phyloP scores from a whole-genome alignment of 2,329 filamentous ascomycete species.

The Colletotrichum cuscutae region DNA sequence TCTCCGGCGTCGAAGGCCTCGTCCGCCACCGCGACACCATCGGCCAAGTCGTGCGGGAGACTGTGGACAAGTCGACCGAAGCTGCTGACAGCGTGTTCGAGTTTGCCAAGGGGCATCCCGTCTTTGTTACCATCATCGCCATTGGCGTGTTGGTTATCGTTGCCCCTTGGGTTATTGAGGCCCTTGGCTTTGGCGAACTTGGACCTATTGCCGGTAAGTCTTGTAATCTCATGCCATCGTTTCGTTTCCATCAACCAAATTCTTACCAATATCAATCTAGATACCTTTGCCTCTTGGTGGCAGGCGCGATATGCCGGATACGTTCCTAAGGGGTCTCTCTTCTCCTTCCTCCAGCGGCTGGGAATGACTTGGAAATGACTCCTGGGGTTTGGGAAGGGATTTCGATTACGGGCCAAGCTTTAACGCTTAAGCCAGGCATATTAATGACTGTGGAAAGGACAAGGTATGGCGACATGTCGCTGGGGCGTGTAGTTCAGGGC shows the following conservation, averaged over 20 bases:
- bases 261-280: neutral
- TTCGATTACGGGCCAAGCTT: neutral
- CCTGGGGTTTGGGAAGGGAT: neutral
- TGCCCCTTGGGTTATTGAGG: slow-evolving; percentile 30
- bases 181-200: slow-evolving; percentile 28
- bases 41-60: slow-evolving; percentile 16
- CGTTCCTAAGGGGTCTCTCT: slow-evolving; percentile 19
- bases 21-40: slow-evolving; percentile 20
- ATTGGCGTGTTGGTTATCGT: slow-evolving; percentile 26
- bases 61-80: slow-evolving; percentile 15
- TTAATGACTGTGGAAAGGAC: neutral
- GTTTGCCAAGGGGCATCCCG: slow-evolving; percentile 15
- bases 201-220: slow-evolving; percentile 8
- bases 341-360: slow-evolving; percentile 17
- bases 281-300: slow-evolving; percentile 21
- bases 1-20: slow-evolving; percentile 16
- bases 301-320: slow-evolving; percentile 22
- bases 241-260: no score
- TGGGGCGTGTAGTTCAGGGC: neutral
- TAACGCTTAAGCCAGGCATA: neutral
- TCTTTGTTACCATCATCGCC: slow-evolving; percentile 24
- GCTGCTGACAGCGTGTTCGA: slow-evolving; percentile 5
- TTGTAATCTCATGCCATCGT: no score
- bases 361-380: slow-evolving; percentile 26
- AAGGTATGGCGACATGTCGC: neutral